Percentiles rank a stretch among this genome's conserved stretches.
Conservation (phyloP, 176 grass and related monocot genomes). For the Juncus inflexus region DNA sequence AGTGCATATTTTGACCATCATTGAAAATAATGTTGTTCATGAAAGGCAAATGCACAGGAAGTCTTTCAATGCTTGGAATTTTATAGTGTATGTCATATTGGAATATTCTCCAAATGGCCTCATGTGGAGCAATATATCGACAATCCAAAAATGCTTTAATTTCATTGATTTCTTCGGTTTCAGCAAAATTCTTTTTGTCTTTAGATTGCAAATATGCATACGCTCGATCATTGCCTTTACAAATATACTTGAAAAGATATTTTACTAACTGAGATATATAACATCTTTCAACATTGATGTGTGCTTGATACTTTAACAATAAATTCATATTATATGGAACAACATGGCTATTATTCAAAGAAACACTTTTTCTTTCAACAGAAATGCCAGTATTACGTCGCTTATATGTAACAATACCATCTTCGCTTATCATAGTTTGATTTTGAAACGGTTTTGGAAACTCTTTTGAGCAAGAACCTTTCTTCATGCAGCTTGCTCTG, state of each 20-base stretch:
- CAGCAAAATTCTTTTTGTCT: neutral
- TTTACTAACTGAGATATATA: conserved; percentile 19
- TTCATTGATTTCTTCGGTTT: conserved; percentile 4
- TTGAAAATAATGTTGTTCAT: neutral
- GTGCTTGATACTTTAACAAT: conserved; percentile 16
- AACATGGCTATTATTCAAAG: conserved; percentile 8
- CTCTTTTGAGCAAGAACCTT: neutral
- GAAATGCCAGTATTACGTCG: neutral
- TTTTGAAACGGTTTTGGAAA: conserved; percentile 19
- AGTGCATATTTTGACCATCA: neutral
- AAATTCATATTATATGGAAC: conserved; percentile 10
- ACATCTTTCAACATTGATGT: conserved; percentile 27
- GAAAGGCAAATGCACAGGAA: conserved; percentile 16
- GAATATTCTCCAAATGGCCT: conserved; percentile 38
- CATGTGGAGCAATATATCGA: conserved; percentile 33
- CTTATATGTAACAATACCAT: conserved; percentile 31
- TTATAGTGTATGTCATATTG: conserved; percentile 18
- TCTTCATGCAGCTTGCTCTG: conserved; percentile 11
- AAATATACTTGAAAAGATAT: conserved; percentile 27
- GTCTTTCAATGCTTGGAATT: conserved; percentile 28
- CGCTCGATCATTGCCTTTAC: neutral
- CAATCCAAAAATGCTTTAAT: conserved; percentile 37
- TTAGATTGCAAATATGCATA: neutral
- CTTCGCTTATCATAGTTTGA: too few species aligned
- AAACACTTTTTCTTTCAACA: conserved; percentile 20